Evolutionary conservation across 805 yeast genomes (phyloP).

Genomic region (Zygosaccharomyces kombuchaensis): DNA sequence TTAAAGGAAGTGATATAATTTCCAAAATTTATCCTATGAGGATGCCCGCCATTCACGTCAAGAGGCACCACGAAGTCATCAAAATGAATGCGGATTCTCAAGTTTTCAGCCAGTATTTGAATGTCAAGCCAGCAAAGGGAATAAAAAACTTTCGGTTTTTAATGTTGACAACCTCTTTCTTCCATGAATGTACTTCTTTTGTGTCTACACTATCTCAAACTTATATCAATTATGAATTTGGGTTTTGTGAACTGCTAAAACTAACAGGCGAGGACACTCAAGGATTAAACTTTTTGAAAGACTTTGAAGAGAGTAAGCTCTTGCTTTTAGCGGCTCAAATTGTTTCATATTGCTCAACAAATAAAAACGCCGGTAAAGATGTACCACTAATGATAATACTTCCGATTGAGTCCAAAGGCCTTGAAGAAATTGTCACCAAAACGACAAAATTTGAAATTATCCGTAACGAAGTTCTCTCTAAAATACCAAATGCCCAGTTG

Average conservation of each 20-base stretch:
- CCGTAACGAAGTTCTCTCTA: conserved; percentile 33
- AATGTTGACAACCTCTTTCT: conserved; percentile 37
- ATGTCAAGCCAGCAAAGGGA: conserved; percentile 49
- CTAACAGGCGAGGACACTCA: conserved; percentile 28
- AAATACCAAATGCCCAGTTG: conserved; percentile 29
- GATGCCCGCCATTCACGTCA: conserved; percentile 31
- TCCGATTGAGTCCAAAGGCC: conserved; percentile 23
- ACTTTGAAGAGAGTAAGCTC: conserved; percentile 42
- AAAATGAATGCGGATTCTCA: conserved; percentile 46
- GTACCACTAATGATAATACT: conserved; percentile 30
- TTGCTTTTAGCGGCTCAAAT: conserved; percentile 46
- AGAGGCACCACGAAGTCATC: conserved; percentile 34
- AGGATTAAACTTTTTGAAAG: conserved; percentile 27
- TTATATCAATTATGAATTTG: conserved; percentile 33
- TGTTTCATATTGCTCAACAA: conserved; percentile 34
- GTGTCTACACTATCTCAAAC: conserved; percentile 33
- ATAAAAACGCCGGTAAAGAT: conserved; percentile 26
- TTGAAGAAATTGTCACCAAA: conserved; percentile 45
- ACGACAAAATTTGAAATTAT: conserved; percentile 47
- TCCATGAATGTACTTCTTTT: conserved; percentile 29
- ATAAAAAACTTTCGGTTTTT: conserved; percentile 51
- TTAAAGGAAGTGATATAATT: conserved; percentile 29
- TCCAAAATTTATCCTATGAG: conserved; percentile 22
- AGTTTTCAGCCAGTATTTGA: conserved; percentile 55
- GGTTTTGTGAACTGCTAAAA: conserved; percentile 34